These are phyloP conservation scores for Stipa capillata DNA, from an alignment of 176 grass and related monocot genomes.

Conservation along the genomic window DNA sequence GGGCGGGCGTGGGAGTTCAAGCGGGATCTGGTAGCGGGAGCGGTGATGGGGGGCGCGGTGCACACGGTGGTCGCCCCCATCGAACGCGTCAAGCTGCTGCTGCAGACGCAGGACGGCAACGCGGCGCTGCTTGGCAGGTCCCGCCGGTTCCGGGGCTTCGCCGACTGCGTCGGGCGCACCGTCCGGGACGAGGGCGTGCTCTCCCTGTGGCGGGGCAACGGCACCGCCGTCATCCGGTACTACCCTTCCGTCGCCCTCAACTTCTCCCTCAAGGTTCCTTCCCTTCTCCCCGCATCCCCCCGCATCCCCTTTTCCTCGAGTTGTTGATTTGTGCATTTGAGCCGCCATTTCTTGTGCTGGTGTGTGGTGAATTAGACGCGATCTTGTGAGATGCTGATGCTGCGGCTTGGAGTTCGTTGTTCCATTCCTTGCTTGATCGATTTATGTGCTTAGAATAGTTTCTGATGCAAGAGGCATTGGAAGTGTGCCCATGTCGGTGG, in stretches of 20 bases:
- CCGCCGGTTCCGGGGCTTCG: constrained; percentile 71
- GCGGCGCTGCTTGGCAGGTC: constrained; percentile 57
- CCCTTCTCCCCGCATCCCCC: too few relatives aligned
- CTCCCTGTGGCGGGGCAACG: constrained; percentile 93
- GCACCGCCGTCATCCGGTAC: constrained; percentile 70
- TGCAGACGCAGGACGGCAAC: constrained; percentile 99
- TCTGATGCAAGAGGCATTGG: not conserved
- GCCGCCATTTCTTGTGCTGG: not conserved
- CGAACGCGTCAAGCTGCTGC: constrained; percentile 94
- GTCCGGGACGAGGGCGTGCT: constrained; percentile 73
- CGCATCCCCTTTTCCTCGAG: not conserved
- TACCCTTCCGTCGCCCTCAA: constrained; percentile 94
- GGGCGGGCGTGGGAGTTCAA: constrained; percentile 53
- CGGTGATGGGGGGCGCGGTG: constrained; percentile 71
- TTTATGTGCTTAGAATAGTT: not conserved
- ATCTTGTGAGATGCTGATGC: not conserved
- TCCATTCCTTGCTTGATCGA: not conserved
- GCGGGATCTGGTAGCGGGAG: constrained; percentile 76
- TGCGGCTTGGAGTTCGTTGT: not conserved
- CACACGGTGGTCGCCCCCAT: constrained; percentile 91
- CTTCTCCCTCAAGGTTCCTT: constrained; percentile 89
- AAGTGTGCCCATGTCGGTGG: not conserved
- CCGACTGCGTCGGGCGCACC: constrained; percentile 79
- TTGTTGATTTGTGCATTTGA: constrained; percentile 4
- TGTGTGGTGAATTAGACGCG: too few relatives aligned